These are phyloP conservation scores for Cutaneotrichosporon cavernicola DNA, from an alignment of 1,284 basidiomycete genomes.

Conservation along the genomic window DNA sequence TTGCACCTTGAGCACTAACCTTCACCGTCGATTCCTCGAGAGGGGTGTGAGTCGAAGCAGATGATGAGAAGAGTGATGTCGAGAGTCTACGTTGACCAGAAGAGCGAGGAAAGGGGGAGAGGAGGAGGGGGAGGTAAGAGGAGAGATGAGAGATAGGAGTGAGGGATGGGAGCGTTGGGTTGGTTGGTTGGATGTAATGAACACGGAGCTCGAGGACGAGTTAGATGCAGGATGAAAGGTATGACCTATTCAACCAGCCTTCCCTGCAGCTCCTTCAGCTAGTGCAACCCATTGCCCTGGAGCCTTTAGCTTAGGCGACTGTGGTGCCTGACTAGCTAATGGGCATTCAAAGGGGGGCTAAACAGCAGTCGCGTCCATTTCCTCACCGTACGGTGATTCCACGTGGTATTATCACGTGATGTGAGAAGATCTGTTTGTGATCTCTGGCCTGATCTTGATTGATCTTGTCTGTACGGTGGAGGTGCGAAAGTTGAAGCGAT, in stretches of 20 bases:
- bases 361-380: background rate
- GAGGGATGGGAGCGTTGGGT: background rate
- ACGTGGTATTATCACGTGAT: background rate
- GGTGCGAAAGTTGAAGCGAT: background rate
- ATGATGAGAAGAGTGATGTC: background rate
- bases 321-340: background rate
- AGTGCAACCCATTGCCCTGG: background rate
- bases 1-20: background rate
- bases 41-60: background rate
- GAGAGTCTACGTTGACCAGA: background rate
- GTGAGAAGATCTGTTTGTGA: background rate
- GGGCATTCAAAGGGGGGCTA: background rate
- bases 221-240: background rate
- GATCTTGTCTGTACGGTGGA: background rate
- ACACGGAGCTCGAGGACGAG: background rate
- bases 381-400: background rate
- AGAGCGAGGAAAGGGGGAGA: background rate
- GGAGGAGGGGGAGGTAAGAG: background rate
- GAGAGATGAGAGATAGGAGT: too few species aligned
- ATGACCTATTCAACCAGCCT: background rate
- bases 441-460: background rate
- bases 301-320: background rate
- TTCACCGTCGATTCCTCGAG: background rate
- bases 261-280: background rate
- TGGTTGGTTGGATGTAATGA: background rate